Evolutionary conservation across 2,329 filamentous ascomycete genomes (phyloP).

Genomic region (Colletotrichum sp.): DNA sequence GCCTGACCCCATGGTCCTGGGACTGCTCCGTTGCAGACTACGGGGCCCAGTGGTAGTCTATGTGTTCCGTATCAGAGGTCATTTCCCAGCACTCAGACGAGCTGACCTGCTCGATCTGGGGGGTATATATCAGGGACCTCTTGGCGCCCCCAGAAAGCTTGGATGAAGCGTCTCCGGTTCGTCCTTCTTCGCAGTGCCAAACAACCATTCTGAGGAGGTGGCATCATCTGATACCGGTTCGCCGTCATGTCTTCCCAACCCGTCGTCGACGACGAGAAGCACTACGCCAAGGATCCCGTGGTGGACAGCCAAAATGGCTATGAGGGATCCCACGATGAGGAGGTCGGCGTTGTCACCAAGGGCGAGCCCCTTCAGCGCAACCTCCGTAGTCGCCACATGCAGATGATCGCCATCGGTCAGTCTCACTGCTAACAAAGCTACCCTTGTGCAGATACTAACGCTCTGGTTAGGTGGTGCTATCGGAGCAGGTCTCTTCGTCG

Average conservation of each 20-base stretch:
- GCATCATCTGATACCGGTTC: not conserved
- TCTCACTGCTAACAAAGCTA: not conserved
- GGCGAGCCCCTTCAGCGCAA: conserved; percentile 31
- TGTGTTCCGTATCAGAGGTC: not conserved
- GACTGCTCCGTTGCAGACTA: not conserved
- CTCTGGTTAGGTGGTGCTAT: conserved; percentile 62
- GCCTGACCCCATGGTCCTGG: not conserved
- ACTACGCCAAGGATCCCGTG: not conserved
- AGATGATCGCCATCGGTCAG: conserved; percentile 65
- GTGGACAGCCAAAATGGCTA: not conserved
- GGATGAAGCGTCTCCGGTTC: not conserved
- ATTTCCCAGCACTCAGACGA: not conserved
- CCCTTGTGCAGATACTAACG: conserved; percentile 23
- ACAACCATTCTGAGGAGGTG: not conserved
- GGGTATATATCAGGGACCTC: not conserved
- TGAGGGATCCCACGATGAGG: conserved; percentile 33
- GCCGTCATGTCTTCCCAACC: conserved; percentile 10
- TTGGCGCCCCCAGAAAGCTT: not conserved
- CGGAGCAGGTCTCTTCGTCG: conserved; percentile 68
- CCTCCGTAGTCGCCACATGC: conserved; percentile 61
- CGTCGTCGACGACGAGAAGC: conserved; percentile 13
- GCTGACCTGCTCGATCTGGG: not conserved
- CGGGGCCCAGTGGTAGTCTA: not conserved
- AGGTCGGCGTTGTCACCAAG: conserved; percentile 33
- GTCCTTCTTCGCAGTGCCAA: not conserved